Base-by-base conservation (phyloP, 2,329 filamentous ascomycete genomes). In the Exophiala xenobiotica region DNA sequence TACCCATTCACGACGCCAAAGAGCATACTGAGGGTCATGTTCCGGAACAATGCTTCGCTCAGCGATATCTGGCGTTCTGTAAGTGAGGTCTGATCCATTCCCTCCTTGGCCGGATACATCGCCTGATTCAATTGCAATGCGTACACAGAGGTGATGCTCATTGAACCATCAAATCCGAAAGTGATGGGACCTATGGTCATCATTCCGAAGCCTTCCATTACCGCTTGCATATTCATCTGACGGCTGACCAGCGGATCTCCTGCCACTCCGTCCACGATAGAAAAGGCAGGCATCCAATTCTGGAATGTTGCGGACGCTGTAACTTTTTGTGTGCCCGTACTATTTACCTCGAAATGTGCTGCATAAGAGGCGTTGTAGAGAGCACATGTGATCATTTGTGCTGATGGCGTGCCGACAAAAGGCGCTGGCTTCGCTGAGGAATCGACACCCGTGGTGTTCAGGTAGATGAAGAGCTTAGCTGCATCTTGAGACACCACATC, bases 151-250 rank as follows among this genome's bases (percentile, higher is more conserved):
- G 48, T 50, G 39, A 24, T 46, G 12, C 38, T 46, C 6, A 29
- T 38, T 7, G 27, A 26, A 20, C 20, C 26, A 11, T 46, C 40
- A 8, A 31, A 35, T 14, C 39, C 35, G 24, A 40, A 46, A 4
- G 20, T 40, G 27, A 54, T 42, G 22, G 46, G 41, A 2, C 51
- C 51, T 35, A 16, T 40, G 26, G 50, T 23, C 51, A 54, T 54
- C 46, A 54, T 54, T 14, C 41, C 51, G 29, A 50, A 54, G 18
- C 35, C 23, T 18, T 54, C 51, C 51, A 50, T 54, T 23, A 50
- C 46, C 12, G 51, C 46, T 50, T 54, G 51, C 46, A 54, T 54
- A 14, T 54, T 54, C 51, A 54, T 54, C 29, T 50, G 46, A 24
- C 19, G 24, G 23, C 31, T 42, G 46, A 54, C 46, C 2, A 27